Evolutionary conservation across 73 alveolate species (phyloP).

Genomic region (Paramecium octaurelia): DNA sequence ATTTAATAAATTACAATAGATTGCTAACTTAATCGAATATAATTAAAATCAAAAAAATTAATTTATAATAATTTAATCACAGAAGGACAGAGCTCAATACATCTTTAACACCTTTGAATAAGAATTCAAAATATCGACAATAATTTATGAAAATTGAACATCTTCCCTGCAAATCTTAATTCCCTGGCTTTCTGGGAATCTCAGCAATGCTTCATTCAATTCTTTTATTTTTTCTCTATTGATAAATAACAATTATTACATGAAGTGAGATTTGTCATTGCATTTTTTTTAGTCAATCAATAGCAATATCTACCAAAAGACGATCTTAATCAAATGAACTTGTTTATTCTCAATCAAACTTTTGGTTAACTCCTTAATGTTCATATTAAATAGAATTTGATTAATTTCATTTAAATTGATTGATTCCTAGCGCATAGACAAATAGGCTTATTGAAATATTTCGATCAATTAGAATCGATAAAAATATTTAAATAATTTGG

Average conservation of each 20-base stretch:
- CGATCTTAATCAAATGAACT: neutral
- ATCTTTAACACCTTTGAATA: neutral
- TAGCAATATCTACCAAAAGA: neutral
- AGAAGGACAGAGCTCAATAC: neutral
- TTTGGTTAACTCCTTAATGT: neutral
- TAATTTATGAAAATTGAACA: neutral
- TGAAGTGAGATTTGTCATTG: neutral
- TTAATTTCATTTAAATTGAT: neutral
- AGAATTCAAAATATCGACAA: neutral
- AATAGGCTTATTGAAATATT: neutral
- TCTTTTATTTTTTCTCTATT: neutral
- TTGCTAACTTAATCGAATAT: neutral
- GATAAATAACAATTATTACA: neutral
- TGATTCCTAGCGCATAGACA: neutral
- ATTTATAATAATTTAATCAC: neutral
- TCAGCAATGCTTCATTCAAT: neutral
- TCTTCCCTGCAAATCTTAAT: neutral
- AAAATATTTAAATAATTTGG: neutral
- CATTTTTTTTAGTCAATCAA: neutral
- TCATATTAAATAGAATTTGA: neutral
- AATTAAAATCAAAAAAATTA: neutral
- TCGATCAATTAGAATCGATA: neutral
- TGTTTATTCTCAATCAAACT: neutral
- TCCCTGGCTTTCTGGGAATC: neutral
- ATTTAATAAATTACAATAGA: neutral